Evolutionary conservation across 1,139 yeast species (phyloP).

Genomic region (Pichia sp.): DNA sequence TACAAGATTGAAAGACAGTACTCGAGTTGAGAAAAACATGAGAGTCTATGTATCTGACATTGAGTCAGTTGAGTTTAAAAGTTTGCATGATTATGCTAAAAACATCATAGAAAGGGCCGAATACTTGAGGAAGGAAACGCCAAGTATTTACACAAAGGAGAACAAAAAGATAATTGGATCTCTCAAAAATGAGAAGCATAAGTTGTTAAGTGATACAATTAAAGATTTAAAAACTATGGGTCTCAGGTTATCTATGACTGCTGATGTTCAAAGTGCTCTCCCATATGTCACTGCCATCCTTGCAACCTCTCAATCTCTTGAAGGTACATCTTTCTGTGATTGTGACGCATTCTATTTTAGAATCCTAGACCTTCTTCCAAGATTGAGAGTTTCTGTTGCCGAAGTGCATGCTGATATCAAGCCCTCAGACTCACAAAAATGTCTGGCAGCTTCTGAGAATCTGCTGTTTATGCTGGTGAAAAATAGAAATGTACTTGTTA

Average conservation of each 20-base stretch:
- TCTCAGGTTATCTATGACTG: constrained; percentile 57
- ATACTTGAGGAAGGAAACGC: constrained; percentile 70
- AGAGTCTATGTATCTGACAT: constrained; percentile 42
- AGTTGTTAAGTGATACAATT: constrained; percentile 69
- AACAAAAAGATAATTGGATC: constrained; percentile 70
- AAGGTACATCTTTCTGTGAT: constrained; percentile 38
- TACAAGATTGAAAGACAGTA: constrained; percentile 41
- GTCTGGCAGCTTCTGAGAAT: constrained; percentile 76
- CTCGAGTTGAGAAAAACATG: constrained; percentile 55
- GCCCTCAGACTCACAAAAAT: constrained; percentile 66
- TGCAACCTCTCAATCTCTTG: constrained; percentile 49
- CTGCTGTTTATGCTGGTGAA: constrained; percentile 52
- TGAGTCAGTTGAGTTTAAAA: constrained; percentile 33
- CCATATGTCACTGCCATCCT: constrained; percentile 60
- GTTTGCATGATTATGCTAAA: constrained; percentile 49
- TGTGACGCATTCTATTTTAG: constrained; percentile 63
- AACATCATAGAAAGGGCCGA: constrained; percentile 57
- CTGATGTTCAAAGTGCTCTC: constrained; percentile 61
- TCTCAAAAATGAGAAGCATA: constrained; percentile 74
- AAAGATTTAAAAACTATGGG: constrained; percentile 75
- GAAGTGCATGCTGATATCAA: constrained; percentile 73
- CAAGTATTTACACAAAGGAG: constrained; percentile 62
- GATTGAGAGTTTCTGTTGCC: constrained; percentile 62
- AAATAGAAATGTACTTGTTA: constrained; percentile 44
- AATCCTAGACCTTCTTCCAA: constrained; percentile 73